Conservation (phyloP, 140 eudicot species). For the Anethum foeniculum region DNA sequence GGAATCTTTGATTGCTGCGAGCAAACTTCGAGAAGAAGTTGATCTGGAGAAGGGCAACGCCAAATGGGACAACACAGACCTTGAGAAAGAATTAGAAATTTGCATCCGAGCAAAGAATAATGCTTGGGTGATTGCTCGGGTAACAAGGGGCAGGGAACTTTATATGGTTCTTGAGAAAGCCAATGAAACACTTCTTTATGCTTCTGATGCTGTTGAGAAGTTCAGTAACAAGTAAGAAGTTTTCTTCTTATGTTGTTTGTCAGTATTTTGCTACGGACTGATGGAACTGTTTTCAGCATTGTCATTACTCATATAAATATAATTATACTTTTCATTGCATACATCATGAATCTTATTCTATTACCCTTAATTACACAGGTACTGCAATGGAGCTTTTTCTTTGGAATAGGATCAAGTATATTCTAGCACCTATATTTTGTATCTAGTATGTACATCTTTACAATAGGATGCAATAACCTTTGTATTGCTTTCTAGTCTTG, state of each 20-base stretch:
- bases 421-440: not conserved
- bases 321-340: not conserved
- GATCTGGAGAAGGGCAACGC: constrained; percentile 63
- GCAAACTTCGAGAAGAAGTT: constrained; percentile 78
- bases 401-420: constrained; percentile 34
- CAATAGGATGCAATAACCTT: not conserved
- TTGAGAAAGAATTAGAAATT: constrained; percentile 67
- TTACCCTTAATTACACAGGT: constrained; percentile 31
- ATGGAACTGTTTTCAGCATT: not conserved
- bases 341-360: not conserved
- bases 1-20: constrained; percentile 75
- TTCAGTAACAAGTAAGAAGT: constrained; percentile 70
- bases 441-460: not conserved
- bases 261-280: not conserved
- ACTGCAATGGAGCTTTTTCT: constrained; percentile 71
- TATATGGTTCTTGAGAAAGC: constrained; percentile 90
- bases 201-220: constrained; percentile 86
- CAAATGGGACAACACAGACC: constrained; percentile 41
- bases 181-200: constrained; percentile 89
- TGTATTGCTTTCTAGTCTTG: not conserved
- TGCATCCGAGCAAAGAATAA: constrained; percentile 82
- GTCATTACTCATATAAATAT: not conserved
- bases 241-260: not conserved
- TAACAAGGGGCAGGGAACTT: constrained; percentile 79
- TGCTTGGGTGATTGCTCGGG: constrained; percentile 88